Evolutionary conservation across 2,329 filamentous ascomycete genomes (phyloP).

Genomic region (Scortechinia acanthostroma): DNA sequence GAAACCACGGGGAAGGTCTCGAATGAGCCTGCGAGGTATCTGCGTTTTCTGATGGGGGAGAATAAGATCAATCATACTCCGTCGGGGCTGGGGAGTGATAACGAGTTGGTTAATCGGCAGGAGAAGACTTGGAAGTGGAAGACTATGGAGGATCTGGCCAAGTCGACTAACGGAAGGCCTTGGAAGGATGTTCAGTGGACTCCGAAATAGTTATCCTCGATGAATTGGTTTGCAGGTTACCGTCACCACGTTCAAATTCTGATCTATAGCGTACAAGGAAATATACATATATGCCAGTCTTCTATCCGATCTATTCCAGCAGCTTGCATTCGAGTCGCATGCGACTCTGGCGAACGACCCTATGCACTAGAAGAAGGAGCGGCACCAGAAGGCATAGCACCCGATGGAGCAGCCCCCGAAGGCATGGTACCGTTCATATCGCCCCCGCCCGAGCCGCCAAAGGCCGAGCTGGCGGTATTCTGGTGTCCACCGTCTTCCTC

Average conservation of each 20-base stretch:
- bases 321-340: no score
- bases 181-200: slow-evolving; percentile 9
- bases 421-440: neutral
- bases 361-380: no score
- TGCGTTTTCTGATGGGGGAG: slow-evolving; percentile 23
- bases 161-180: slow-evolving; percentile 12
- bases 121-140: slow-evolving; percentile 16
- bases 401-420: neutral
- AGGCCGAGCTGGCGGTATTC: neutral
- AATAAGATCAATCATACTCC: slow-evolving; percentile 14
- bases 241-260: no score
- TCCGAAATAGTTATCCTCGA: neutral
- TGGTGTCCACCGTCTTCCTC: neutral
- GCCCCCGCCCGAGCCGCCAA: neutral
- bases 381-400: neutral
- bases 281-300: no score
- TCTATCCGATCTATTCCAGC: no score
- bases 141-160: slow-evolving; percentile 14
- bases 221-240: no score
- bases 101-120: slow-evolving; percentile 14
- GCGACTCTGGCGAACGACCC: no score
- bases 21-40: slow-evolving; percentile 13
- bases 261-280: no score
- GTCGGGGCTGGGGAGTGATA: slow-evolving; percentile 13
- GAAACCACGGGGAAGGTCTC: slow-evolving; percentile 8